Evolutionary conservation across 1,284 basidiomycete genomes (phyloP), one percentile per base, ranked within the genome.

Genomic region (Athelia sp.): DNA sequence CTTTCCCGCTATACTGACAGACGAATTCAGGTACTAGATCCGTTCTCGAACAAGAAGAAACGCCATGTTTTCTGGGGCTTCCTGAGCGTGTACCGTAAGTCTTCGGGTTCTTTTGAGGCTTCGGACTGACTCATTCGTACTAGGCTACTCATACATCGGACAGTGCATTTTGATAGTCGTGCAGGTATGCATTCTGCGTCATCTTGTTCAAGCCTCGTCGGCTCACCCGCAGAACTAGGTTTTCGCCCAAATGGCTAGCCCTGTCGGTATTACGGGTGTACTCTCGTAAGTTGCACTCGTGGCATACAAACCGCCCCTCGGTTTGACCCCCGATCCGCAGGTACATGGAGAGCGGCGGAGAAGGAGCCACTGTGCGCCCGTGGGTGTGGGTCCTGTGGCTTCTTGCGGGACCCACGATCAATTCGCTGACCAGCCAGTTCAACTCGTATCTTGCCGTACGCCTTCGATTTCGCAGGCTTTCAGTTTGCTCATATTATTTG

Each of bases 321-420:
- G 11, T 17, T 34, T 34, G 32, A 34, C 17, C 17, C 11, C 32
- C 11, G n/a, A n/a, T n/a, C 32, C 17, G 32, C 45, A 58, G 54
- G 19, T 71, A 71, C 52, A 52, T 74, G 6, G 59, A 71, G 48
- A 60, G 51, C 4, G 57, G 61, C 19, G 66, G 65, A 11, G 44
- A 61, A 17, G 59, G 56, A 8, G 59, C 63, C 0, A 54, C 45
- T 2, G 51, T 70, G 44, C 54, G 62, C 6, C 70, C 70, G 1
- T 67, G 56, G 57, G 61, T 72, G 10, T 74, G 72, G 72, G 63
- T 72, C 35, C 40, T 56, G 4, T 48, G 63, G 36, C 61, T 74
- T 11, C 70, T 71, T 55, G 4, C 71, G 24, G 69, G 63, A 14
- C 72, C 70, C 1, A 58, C 63, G 21, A n/a, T 46, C 17, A 29